Evolutionary conservation across 2,329 filamentous ascomycete species (phyloP).

Genomic region (Cryphonectria radicalis): DNA sequence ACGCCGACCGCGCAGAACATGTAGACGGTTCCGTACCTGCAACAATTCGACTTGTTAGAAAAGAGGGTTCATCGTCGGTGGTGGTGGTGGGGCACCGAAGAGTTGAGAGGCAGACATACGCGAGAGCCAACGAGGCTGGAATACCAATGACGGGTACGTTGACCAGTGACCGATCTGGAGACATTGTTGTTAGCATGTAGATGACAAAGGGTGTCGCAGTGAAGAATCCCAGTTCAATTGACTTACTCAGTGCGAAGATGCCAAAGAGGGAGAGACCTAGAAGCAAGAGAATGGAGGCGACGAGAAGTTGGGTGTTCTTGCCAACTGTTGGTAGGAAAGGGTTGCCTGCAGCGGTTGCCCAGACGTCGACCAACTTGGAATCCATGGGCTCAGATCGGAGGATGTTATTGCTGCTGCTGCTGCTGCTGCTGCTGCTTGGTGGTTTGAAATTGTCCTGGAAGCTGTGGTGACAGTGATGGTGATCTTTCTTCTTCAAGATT

Average conservation of each 20-base stretch:
- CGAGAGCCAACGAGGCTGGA: conserved; percentile 86
- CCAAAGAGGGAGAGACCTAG: conserved; percentile 74
- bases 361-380: conserved; percentile 84
- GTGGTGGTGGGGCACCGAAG: background rate
- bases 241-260: conserved; percentile 83
- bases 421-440: too few species aligned
- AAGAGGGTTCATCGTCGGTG: background rate
- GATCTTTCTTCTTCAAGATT: background rate
- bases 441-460: background rate
- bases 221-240: background rate
- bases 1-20: conserved; percentile 99
- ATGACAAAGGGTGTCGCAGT: background rate
- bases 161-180: conserved; percentile 77
- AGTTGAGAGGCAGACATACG: conserved; percentile 61
- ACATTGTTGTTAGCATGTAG: conserved; percentile 34
- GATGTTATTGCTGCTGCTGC: background rate
- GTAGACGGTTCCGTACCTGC: conserved; percentile 89
- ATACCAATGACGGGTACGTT: conserved; percentile 79
- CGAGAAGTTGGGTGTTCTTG: conserved; percentile 82
- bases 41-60: conserved; percentile 21
- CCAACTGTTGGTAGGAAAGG: conserved; percentile 80
- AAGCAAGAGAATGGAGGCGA: conserved; percentile 77
- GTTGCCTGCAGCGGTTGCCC: conserved; percentile 88
- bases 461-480: background rate
- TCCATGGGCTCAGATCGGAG: conserved; percentile 57